Conservation (phyloP, 2,329 filamentous ascomycete species). For the Zalaria obscura region DNA sequence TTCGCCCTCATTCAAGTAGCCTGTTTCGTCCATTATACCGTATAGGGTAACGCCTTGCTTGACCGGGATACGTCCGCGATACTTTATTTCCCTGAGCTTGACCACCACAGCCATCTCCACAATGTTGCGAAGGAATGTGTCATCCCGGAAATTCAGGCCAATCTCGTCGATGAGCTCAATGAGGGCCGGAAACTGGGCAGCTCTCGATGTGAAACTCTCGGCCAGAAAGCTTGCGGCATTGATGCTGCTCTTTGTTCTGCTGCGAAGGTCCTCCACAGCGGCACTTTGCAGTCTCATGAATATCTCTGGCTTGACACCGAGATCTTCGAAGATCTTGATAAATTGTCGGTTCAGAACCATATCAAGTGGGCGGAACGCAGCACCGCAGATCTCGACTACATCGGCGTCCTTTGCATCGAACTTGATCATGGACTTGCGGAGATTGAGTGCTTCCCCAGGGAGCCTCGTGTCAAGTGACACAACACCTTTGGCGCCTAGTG, state of each 20-base stretch:
- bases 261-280: conserved; percentile 46
- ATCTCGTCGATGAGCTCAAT: conserved; percentile 45
- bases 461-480: conserved; percentile 53
- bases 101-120: conserved; percentile 58
- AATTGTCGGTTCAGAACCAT: conserved; percentile 65
- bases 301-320: conserved; percentile 42
- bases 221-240: conserved; percentile 56
- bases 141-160: conserved; percentile 50
- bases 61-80: conserved; percentile 63
- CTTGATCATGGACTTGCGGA: conserved; percentile 69
- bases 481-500: conserved; percentile 56
- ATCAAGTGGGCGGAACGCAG: conserved; percentile 50
- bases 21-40: conserved; percentile 73
- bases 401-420: conserved; percentile 46
- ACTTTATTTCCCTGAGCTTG: conserved; percentile 61
- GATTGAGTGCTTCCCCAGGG: conserved; percentile 39
- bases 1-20: conserved; percentile 49
- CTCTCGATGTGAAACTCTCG: conserved; percentile 44
- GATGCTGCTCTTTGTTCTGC: conserved; percentile 40
- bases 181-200: conserved; percentile 46
- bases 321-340: conserved; percentile 77
- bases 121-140: conserved; percentile 54
- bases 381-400: conserved; percentile 55
- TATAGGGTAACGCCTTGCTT: conserved; percentile 60
- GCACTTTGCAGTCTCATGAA: conserved; percentile 51